A percentile compares a stretch with the other conserved stretches of the same genome.
phyloP scores from a whole-genome alignment of 805 yeast genomes.

The Ogataea salicorniae region DNA sequence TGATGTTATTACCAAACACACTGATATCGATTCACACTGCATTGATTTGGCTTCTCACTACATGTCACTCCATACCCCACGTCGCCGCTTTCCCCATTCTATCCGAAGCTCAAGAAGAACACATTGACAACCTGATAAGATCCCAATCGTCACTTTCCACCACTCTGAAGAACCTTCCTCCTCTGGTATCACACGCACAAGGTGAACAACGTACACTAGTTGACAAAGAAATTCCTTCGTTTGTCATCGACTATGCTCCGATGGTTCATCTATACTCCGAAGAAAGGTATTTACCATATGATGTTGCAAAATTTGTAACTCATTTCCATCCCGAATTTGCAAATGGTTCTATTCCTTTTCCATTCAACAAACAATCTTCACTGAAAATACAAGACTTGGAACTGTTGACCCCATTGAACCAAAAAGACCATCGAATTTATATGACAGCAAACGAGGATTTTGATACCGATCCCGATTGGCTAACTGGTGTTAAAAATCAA shows the following conservation, averaged over 20 bases:
- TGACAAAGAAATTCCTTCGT: constrained; percentile 58
- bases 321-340: constrained; percentile 55
- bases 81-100: not conserved
- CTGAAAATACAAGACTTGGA: constrained; percentile 29
- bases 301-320: constrained; percentile 60
- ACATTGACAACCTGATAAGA: not conserved
- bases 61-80: not conserved
- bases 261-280: constrained; percentile 83
- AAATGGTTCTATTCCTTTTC: constrained; percentile 40
- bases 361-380: constrained; percentile 6
- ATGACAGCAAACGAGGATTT: constrained; percentile 70
- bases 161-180: constrained; percentile 30
- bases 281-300: constrained; percentile 82
- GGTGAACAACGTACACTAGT: constrained; percentile 33
- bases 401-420: constrained; percentile 29
- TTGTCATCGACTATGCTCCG: constrained; percentile 65
- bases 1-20: too few relatives aligned
- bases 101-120: not conserved
- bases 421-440: constrained; percentile 37
- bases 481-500: constrained; percentile 62
- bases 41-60: too few relatives aligned
- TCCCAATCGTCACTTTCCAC: not conserved
- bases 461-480: constrained; percentile 71
- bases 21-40: too few relatives aligned
- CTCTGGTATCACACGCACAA: constrained; percentile 31